Evolutionary conservation across 257 asterid genomes (phyloP).

Genomic region (Avicennia marina): DNA sequence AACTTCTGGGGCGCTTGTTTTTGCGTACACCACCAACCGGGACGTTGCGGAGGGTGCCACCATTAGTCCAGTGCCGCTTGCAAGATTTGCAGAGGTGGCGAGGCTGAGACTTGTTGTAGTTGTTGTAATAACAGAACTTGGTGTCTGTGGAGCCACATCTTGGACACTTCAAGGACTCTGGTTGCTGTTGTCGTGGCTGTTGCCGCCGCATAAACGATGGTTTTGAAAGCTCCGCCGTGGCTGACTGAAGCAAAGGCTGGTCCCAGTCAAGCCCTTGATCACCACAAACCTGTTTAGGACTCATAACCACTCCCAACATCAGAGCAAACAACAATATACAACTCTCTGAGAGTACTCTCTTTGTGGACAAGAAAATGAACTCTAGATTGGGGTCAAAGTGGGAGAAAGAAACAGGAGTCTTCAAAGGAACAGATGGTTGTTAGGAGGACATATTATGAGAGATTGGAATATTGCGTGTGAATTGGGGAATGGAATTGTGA

Average conservation of each 20-base stretch:
- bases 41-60: conserved; percentile 27
- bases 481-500: conserved; percentile 14
- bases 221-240: conserved; percentile 21
- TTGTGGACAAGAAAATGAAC: not conserved
- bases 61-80: conserved; percentile 30
- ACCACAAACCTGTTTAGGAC: conserved; percentile 20
- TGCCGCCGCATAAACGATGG: conserved; percentile 11
- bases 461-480: conserved; percentile 14
- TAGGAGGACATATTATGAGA: conserved; percentile 1
- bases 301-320: conserved; percentile 30
- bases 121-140: conserved; percentile 27
- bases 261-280: conserved; percentile 18
- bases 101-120: conserved; percentile 30
- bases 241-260: conserved; percentile 16
- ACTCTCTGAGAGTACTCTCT: not conserved
- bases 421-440: conserved; percentile 19
- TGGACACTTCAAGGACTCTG: conserved; percentile 21
- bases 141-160: conserved; percentile 25
- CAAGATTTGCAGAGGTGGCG: conserved; percentile 31
- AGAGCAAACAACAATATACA: not conserved
- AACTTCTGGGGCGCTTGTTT: conserved; percentile 16
- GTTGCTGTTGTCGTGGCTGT: conserved; percentile 6
- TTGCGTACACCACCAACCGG: conserved; percentile 30
- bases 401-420: conserved; percentile 9
- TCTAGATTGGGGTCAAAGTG: conserved; percentile 4